These are phyloP conservation scores for Euryodendron excelsum DNA, from an alignment of 148 eudicot genomes.

Conservation along the genomic window DNA sequence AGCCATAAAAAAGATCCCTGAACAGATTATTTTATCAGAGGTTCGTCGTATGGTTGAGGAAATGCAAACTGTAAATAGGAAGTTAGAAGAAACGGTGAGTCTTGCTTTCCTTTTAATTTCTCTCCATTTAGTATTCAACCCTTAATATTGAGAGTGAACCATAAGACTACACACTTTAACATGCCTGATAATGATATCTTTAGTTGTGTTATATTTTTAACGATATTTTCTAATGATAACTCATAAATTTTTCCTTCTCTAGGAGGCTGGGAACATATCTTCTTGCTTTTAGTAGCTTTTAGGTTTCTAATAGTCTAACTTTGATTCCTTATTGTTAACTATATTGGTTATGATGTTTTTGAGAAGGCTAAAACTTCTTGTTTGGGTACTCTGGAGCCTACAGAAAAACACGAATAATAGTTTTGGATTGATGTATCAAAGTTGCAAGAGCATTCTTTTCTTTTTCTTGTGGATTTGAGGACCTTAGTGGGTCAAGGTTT, in stretches of 20 bases:
- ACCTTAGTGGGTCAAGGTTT: too few species aligned
- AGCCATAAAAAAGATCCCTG: slow-evolving; percentile 66
- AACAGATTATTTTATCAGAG: slow-evolving; percentile 82
- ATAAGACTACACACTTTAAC: neutral
- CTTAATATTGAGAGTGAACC: neutral
- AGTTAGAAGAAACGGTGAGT: slow-evolving; percentile 78
- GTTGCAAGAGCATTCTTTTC: too few species aligned
- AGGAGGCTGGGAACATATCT: too few species aligned
- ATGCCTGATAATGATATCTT: neutral
- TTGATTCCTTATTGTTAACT: too few species aligned
- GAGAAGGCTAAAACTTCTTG: too few species aligned
- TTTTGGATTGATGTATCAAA: too few species aligned
- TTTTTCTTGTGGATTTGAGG: too few species aligned
- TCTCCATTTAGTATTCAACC: neutral
- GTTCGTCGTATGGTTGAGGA: slow-evolving; percentile 93
- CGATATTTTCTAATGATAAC: neutral
- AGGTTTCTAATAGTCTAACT: too few species aligned
- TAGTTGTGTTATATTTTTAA: neutral
- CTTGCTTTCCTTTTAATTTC: slow-evolving; percentile 2
- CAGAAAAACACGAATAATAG: too few species aligned
- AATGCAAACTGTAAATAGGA: slow-evolving; percentile 83
- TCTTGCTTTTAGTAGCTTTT: too few species aligned
- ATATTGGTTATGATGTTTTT: too few species aligned
- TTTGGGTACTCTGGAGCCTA: too few species aligned
- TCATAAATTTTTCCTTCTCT: neutral